Conservation (phyloP, 202 grass and related monocot genomes). For the Zoysia matrella region DNA sequence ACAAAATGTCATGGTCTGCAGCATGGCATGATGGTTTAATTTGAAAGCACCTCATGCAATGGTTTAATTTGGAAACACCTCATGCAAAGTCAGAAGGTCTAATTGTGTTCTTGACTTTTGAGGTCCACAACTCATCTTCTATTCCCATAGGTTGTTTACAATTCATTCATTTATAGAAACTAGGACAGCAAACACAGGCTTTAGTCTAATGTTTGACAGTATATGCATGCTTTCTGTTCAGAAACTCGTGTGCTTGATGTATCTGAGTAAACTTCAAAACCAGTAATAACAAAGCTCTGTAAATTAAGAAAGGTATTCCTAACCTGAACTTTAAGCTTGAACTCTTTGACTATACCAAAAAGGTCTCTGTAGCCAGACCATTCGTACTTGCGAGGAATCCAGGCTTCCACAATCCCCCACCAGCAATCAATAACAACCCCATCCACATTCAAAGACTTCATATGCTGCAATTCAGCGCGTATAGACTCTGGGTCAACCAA, state of each 20-base stretch:
- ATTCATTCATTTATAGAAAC: constrained; percentile 12
- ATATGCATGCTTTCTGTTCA: constrained; percentile 21
- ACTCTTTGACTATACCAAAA: constrained; percentile 94
- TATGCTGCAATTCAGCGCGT: constrained; percentile 73
- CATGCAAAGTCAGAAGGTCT: constrained; percentile 30
- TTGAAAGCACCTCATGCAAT: no score
- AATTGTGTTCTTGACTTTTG: constrained; percentile 6
- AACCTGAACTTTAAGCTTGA: constrained; percentile 92
- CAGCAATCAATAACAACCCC: constrained; percentile 91
- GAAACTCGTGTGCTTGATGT: neutral
- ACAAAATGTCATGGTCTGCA: constrained; percentile 15
- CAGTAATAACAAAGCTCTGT: neutral
- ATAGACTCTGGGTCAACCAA: constrained; percentile 76
- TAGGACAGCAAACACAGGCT: constrained; percentile 5
- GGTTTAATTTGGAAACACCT: constrained; percentile 18
- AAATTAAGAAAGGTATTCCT: constrained; percentile 14
- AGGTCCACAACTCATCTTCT: neutral
- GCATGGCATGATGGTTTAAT: neutral
- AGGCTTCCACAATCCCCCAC: constrained; percentile 98
- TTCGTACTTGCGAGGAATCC: constrained; percentile 86
- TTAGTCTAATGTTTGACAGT: neutral
- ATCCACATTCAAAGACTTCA: constrained; percentile 89
- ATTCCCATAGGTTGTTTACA: neutral
- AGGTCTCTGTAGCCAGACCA: constrained; percentile 97
- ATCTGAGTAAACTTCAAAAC: neutral